phyloP scores from a whole-genome alignment of 345 rosid genomes.

The Eucalyptus pauciflora region DNA sequence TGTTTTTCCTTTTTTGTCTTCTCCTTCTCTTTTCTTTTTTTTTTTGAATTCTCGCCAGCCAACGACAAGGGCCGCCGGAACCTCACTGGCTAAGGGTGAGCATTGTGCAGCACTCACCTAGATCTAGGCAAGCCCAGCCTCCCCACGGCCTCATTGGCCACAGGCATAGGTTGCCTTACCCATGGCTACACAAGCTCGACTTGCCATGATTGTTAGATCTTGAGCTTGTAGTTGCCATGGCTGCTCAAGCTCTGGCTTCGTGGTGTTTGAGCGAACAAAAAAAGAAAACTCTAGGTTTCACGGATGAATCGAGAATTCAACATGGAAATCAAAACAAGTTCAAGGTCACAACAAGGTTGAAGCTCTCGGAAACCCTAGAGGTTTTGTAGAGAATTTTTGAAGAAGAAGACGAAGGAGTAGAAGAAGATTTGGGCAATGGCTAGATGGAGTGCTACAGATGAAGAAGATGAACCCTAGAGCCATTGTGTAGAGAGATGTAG shows the following conservation, averaged over 20 bases:
- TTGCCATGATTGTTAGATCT: too few relatives aligned
- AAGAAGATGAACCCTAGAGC: too few relatives aligned
- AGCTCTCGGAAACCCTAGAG: too few relatives aligned
- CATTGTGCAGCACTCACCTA: too few relatives aligned
- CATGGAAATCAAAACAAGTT: rapidly evolving
- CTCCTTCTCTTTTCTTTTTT: rapidly evolving
- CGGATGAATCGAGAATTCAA: rapidly evolving
- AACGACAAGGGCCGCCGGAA: rapidly evolving
- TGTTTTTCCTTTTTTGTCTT: rapidly evolving
- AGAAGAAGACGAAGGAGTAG: too few relatives aligned
- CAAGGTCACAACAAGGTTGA: too few relatives aligned
- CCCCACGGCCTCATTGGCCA: rapidly evolving
- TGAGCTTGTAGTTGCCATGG: too few relatives aligned
- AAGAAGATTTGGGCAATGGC: too few relatives aligned
- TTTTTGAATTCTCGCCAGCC: rapidly evolving
- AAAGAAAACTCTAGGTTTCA: too few relatives aligned
- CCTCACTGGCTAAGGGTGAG: rapidly evolving
- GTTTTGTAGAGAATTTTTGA: too few relatives aligned
- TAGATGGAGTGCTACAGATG: rapidly evolving
- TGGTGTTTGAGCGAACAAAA: rapidly evolving
- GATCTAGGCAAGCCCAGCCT: rapidly evolving
- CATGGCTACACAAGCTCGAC: too few relatives aligned
- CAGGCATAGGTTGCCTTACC: rapidly evolving
- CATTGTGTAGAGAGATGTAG: too few relatives aligned
- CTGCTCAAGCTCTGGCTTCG: rapidly evolving